Base-by-base conservation (phyloP, 176 grass and related monocot species). In the Dendrocalamus sinicus region DNA sequence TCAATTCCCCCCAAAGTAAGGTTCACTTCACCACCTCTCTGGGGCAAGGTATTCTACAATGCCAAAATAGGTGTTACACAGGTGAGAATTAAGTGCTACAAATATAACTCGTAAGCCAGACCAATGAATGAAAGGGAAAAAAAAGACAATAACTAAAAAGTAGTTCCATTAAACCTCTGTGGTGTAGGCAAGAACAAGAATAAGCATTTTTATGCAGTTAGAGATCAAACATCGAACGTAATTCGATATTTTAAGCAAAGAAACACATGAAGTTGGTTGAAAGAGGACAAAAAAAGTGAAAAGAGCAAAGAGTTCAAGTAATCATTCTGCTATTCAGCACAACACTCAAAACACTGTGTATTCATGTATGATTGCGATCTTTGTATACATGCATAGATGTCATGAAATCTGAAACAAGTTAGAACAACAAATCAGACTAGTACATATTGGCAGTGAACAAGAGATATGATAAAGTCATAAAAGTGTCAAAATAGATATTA, bases 1-100 rank as follows among this genome's bases (percentile, higher is more conserved):
- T 99, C 97, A 85, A 99, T 99, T 35, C 97, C 97, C 51, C 97
- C 97, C 78, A 99, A 91, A 71, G 97, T 96, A 84, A 94, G 72
- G 72, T 96, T 99, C 66, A 94, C 90, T 82, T 99, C 97, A 66
- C 94, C 92, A 87, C 90, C 91, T 89, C 94, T 92, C 64, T 99
- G 92, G 1, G 97, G 94, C 54, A 94, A 85, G 60, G 97, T 87
- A 83, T 86, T 99, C 97, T 99, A 91, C 52, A 90, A 90, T 85
- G 58, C 32, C 52, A 86, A 81, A 88, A 83, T 1, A 87, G n/a
- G 20, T 52, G 72, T 76, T 11, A 20, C 53, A 67, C 53, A 89
- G 72, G 61, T 77, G 47, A 76, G 58, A 76, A 86, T 41, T 14
- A 63, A 15, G 12, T 58, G 10, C 35, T 89, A 51, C 8, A 41